A percentile compares a stretch with the other conserved stretches of the same genome.
These are phyloP conservation scores for Macrophomina tecta DNA, from an alignment of 2,329 filamentous ascomycete genomes.

Conservation along the genomic window DNA sequence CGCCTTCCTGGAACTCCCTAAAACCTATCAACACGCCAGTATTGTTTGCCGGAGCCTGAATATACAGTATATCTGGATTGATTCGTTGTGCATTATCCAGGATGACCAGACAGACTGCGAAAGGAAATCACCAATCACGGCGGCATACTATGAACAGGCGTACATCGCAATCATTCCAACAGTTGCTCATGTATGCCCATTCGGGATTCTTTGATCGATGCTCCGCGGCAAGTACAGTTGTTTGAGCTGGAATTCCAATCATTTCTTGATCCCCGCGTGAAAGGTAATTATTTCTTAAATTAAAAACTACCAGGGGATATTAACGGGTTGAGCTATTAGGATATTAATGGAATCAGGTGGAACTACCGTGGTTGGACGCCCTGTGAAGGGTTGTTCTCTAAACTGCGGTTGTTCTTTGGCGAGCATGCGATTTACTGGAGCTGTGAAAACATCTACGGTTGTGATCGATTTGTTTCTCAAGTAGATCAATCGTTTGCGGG, in stretches of 20 bases:
- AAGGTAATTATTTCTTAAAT: neutral
- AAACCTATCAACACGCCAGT: slow-evolving; percentile 29
- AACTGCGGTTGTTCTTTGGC: neutral
- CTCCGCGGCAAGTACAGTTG: neutral
- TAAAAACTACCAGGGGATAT: no score
- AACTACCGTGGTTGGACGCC: neutral
- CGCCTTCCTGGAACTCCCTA: neutral
- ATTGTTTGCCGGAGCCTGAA: slow-evolving; percentile 4
- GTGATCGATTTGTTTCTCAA: no score
- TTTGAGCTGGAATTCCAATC: neutral
- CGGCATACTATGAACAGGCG: slow-evolving; percentile 27
- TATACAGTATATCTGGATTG: slow-evolving; percentile 31
- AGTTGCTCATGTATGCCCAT: neutral
- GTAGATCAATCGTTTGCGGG: no score
- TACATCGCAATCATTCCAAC: slow-evolving; percentile 22
- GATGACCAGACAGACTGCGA: slow-evolving; percentile 24
- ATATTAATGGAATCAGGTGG: neutral
- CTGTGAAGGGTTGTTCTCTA: slow-evolving; percentile 9
- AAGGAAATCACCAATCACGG: slow-evolving; percentile 9
- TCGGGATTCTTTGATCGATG: slow-evolving; percentile 1
- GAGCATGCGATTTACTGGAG: neutral
- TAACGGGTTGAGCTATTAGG: no score
- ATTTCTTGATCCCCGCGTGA: neutral
- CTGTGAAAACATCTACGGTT: neutral
- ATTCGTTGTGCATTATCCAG: slow-evolving; percentile 32